These are phyloP conservation scores for Brassica nigra DNA, from an alignment of 345 rosid genomes.

Conservation along the genomic window DNA sequence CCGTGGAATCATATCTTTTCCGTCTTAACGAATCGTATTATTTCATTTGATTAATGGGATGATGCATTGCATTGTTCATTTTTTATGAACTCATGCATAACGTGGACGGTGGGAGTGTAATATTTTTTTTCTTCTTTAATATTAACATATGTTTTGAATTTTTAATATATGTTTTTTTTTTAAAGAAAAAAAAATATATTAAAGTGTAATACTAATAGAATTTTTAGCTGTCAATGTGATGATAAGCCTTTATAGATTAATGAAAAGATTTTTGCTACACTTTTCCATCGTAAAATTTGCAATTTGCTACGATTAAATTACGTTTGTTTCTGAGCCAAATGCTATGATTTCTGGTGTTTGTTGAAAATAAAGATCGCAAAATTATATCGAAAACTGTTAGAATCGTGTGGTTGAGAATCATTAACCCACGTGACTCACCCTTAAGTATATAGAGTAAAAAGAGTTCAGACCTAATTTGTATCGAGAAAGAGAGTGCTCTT, in stretches of 20 bases:
- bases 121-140: too few relatives aligned
- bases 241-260: background rate
- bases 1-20: background rate
- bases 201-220: background rate
- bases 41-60: background rate
- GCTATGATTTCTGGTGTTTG: background rate
- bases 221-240: background rate
- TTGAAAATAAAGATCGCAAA: background rate
- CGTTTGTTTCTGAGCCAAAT: too few relatives aligned
- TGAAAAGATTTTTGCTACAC: background rate
- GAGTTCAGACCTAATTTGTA: too few relatives aligned
- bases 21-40: background rate
- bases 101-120: background rate
- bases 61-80: background rate
- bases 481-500: too few relatives aligned
- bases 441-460: too few relatives aligned
- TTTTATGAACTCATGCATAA: background rate
- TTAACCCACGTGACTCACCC: too few relatives aligned
- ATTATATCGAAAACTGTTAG: background rate
- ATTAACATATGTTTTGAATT: too few relatives aligned
- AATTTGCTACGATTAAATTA: too few relatives aligned
- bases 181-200: too few relatives aligned
- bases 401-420: background rate
- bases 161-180: too few relatives aligned
- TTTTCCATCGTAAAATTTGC: background rate